Percentiles rank a stretch among this genome's conserved stretches.
Evolutionary conservation across 2,329 filamentous ascomycete species (phyloP).

Genomic region (Tolypocladium ovalisporum): DNA sequence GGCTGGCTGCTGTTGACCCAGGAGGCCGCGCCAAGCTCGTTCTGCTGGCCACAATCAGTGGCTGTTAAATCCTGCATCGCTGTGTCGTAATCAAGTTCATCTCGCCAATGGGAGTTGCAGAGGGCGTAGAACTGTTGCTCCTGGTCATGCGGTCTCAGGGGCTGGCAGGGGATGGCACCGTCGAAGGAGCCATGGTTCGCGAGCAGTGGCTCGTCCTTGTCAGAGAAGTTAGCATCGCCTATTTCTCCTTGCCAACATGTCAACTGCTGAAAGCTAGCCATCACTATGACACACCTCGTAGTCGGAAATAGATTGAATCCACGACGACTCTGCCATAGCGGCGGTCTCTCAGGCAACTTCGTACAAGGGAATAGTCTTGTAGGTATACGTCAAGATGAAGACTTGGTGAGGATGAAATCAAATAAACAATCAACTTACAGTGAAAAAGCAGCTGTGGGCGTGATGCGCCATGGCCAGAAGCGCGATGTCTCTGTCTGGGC

Average conservation of each 20-base stretch:
- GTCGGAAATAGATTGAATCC: slow-evolving; percentile 8
- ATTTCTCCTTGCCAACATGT: too few relatives aligned
- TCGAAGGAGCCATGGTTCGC: neutral
- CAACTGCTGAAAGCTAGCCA: neutral
- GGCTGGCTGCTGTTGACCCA: neutral
- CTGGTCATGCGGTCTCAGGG: neutral
- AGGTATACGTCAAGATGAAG: neutral
- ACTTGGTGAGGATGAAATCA: neutral
- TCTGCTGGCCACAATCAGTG: neutral
- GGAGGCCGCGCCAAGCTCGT: neutral
- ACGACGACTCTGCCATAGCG: neutral
- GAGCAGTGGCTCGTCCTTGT: neutral
- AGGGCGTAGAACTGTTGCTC: neutral
- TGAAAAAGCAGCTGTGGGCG: too few relatives aligned
- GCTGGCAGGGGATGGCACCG: neutral
- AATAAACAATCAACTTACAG: neutral
- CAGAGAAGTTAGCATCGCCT: neutral
- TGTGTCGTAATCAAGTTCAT: neutral
- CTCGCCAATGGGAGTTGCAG: neutral
- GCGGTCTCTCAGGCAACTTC: neutral
- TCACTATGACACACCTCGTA: slow-evolving; percentile 4
- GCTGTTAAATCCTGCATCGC: neutral
- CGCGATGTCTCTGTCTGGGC: neutral
- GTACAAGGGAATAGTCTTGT: neutral
- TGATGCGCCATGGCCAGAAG: neutral